These are phyloP conservation scores for Beta lomatogona DNA, from an alignment of 179 eudicot genomes.

Conservation along the genomic window DNA sequence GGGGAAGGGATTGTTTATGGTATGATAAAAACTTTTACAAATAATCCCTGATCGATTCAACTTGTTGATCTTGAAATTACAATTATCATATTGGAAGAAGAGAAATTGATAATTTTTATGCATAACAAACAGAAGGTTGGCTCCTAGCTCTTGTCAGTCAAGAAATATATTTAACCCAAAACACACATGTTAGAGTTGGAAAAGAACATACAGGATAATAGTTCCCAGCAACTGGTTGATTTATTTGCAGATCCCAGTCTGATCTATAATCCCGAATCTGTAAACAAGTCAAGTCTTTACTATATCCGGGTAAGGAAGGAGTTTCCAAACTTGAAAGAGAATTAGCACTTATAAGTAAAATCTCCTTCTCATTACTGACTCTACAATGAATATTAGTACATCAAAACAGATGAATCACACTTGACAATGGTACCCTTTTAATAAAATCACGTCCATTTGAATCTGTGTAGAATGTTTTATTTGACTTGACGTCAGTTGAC, in stretches of 20 bases:
- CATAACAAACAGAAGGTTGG: not conserved
- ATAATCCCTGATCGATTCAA: not conserved
- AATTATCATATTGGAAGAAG: not conserved
- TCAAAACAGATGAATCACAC: not conserved
- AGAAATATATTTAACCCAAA: not conserved
- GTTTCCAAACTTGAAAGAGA: not conserved
- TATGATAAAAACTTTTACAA: not conserved
- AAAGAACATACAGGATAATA: conserved; percentile 90
- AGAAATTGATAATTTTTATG: not conserved
- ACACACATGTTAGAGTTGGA: conserved; percentile 4
- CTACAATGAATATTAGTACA: not conserved
- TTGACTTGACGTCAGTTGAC: conserved; percentile 56
- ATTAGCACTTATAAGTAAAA: not conserved
- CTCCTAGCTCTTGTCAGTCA: not conserved
- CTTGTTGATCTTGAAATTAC: not conserved
- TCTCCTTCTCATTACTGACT: not conserved
- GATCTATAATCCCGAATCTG: conserved; percentile 95
- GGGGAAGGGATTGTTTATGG: too few relatives aligned
- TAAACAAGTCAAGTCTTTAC: conserved; percentile 17
- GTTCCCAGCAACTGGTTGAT: conserved; percentile 94
- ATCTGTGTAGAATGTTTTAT: conserved; percentile 87
- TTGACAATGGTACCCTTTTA: conserved; percentile 57
- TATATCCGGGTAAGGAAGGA: not conserved
- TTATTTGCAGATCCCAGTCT: conserved; percentile 92
- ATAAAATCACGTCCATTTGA: conserved; percentile 97